phyloP scores from a whole-genome alignment of 768 basidiomycete species.

The Boletus sp. region DNA sequence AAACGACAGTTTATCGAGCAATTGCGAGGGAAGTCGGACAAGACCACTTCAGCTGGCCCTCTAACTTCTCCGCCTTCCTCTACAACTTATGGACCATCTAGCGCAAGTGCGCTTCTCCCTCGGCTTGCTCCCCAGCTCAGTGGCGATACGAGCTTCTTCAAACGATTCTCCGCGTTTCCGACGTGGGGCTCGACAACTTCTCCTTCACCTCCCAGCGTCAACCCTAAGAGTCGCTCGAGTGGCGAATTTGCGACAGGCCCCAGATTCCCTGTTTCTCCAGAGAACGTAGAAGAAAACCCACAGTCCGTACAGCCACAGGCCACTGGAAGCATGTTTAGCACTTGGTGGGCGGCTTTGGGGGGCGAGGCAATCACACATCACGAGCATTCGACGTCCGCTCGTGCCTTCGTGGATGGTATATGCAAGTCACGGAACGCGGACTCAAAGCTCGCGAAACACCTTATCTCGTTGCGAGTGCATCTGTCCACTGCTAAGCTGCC shows the following conservation, averaged over 20 bases:
- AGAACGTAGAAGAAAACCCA: conserved; percentile 28
- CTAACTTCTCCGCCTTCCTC: conserved; percentile 35
- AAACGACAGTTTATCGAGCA: conserved; percentile 67
- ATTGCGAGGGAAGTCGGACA: conserved; percentile 38
- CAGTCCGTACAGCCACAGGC: conserved; percentile 55
- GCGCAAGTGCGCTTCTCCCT: conserved; percentile 52
- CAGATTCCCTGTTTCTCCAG: conserved; percentile 22
- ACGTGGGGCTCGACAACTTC: conserved; percentile 50
- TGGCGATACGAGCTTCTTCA: conserved; percentile 66
- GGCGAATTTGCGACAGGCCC: conserved; percentile 35
- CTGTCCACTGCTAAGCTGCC: conserved; percentile 75
- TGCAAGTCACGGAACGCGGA: conserved; percentile 52
- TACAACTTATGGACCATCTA: conserved; percentile 59
- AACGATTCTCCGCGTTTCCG: conserved; percentile 57
- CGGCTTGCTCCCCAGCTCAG: conserved; percentile 71
- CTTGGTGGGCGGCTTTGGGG: conserved; percentile 73
- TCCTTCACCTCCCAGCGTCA: conserved; percentile 30
- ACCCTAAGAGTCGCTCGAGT: conserved; percentile 35
- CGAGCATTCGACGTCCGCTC: conserved; percentile 47
- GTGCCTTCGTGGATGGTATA: conserved; percentile 62
- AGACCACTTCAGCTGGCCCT: conserved; percentile 27
- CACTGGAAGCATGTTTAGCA: conserved; percentile 74
- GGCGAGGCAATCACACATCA: conserved; percentile 38
- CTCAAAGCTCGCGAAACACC: conserved; percentile 64
- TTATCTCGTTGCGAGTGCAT: conserved; percentile 81